Evolutionary conservation across 495 filamentous ascomycete genomes (phyloP).

Genomic region (Lophiotrema nucula): DNA sequence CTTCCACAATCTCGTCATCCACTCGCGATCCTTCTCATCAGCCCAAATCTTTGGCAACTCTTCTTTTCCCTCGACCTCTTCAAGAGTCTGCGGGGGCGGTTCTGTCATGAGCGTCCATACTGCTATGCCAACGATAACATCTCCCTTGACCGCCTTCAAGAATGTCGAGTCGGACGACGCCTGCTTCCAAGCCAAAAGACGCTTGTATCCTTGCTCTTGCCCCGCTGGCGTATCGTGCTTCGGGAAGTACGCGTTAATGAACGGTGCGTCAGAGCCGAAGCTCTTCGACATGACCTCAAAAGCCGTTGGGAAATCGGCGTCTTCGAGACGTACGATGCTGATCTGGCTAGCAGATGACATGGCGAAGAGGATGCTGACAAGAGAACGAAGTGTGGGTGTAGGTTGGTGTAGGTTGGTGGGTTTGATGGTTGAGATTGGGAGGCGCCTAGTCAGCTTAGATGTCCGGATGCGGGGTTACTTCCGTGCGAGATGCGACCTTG

Average conservation of each 20-base stretch:
- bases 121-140: conserved; percentile 3
- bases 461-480: too few relatives aligned
- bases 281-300: conserved; percentile 3
- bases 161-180: not conserved
- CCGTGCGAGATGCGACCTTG: too few relatives aligned
- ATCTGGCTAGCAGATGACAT: not conserved
- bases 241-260: conserved; percentile 12
- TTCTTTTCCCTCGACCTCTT: conserved; percentile 2
- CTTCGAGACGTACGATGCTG: not conserved
- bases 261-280: conserved; percentile 13
- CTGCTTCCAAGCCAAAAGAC: conserved; percentile 3
- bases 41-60: conserved; percentile 1
- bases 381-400: too few relatives aligned
- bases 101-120: conserved; percentile 7
- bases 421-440: too few relatives aligned
- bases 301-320: not conserved
- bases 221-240: conserved; percentile 8
- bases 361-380: too few relatives aligned
- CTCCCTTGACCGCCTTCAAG: conserved; percentile 7
- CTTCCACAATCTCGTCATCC: conserved; percentile 7
- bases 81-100: not conserved
- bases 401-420: too few relatives aligned
- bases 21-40: conserved; percentile 14
- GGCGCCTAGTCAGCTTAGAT: too few relatives aligned
- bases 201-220: not conserved